These are phyloP conservation scores for Agrostemma githago DNA, from an alignment of 148 eudicot species.

Conservation along the genomic window DNA sequence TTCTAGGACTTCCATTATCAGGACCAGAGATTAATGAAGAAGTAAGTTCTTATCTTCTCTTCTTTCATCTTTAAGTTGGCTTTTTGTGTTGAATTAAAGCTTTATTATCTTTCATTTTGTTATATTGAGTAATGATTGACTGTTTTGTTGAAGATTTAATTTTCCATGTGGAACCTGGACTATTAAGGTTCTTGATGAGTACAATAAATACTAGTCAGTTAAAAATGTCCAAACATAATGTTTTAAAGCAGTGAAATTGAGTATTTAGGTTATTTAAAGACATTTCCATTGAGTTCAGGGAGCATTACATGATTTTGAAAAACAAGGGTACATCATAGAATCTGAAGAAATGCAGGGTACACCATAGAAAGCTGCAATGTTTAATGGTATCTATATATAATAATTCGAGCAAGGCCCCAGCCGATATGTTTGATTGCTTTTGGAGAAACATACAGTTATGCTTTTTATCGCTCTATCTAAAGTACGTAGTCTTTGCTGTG, in stretches of 20 bases:
- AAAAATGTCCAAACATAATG: background rate
- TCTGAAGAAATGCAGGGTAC: background rate
- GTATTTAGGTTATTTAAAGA: background rate
- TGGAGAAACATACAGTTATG: background rate
- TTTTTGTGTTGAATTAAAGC: background rate
- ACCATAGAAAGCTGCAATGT: background rate
- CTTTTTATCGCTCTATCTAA: background rate
- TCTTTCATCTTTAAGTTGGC: background rate
- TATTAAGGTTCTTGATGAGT: too few relatives aligned
- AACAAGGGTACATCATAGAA: background rate
- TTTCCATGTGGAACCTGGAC: background rate
- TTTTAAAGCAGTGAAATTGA: background rate
- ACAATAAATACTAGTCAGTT: background rate
- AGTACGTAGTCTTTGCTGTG: background rate
- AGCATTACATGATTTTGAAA: background rate
- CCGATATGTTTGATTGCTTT: background rate
- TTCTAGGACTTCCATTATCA: slow-evolving; percentile 71
- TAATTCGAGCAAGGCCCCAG: background rate
- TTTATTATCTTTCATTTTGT: background rate
- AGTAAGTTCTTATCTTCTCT: slow-evolving; percentile 32
- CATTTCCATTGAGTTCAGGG: background rate
- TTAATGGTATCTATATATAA: background rate
- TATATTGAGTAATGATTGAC: background rate
- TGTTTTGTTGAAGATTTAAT: background rate
- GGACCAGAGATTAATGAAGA: slow-evolving; percentile 81